Conservation (phyloP, 2,329 filamentous ascomycete species). For the Epichloe glyceriae region DNA sequence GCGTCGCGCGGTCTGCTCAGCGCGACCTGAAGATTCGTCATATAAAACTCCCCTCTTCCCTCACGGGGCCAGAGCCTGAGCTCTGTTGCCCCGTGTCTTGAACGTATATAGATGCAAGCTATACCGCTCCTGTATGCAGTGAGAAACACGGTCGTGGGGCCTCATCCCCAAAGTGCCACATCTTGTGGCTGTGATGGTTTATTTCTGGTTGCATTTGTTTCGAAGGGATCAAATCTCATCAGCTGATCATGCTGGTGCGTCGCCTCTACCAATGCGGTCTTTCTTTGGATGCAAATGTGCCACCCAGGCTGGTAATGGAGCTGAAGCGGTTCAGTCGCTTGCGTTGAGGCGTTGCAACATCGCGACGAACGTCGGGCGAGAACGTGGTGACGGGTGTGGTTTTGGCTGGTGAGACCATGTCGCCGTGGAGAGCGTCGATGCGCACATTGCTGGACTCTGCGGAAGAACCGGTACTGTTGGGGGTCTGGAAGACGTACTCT, state of each 20-base stretch:
- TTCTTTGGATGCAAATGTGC: slow-evolving; percentile 21
- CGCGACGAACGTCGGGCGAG: slow-evolving; percentile 13
- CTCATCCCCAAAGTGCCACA: neutral
- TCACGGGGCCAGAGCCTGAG: neutral
- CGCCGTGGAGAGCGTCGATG: slow-evolving; percentile 25
- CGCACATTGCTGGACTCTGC: slow-evolving; percentile 27
- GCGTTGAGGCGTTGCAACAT: slow-evolving; percentile 21
- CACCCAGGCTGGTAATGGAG: slow-evolving; percentile 41
- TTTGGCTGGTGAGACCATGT: slow-evolving; percentile 14
- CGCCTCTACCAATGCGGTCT: slow-evolving; percentile 25
- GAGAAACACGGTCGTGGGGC: neutral
- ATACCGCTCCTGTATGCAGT: neutral
- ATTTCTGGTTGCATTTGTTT: neutral
- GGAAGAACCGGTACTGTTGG: slow-evolving; percentile 44
- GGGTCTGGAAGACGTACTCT: slow-evolving; percentile 75
- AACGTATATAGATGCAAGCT: neutral
- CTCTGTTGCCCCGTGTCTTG: neutral
- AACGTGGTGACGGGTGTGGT: slow-evolving; percentile 8
- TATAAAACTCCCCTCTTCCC: neutral
- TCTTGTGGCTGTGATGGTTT: neutral
- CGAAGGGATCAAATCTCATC: slow-evolving; percentile 3
- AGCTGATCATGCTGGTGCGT: slow-evolving; percentile 28
- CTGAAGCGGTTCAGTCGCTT: slow-evolving; percentile 43
- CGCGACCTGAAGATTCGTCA: neutral
- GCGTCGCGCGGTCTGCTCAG: neutral